phyloP scores from a whole-genome alignment of 352 stramenopile genomes.

The Thalassiosira gravida region DNA sequence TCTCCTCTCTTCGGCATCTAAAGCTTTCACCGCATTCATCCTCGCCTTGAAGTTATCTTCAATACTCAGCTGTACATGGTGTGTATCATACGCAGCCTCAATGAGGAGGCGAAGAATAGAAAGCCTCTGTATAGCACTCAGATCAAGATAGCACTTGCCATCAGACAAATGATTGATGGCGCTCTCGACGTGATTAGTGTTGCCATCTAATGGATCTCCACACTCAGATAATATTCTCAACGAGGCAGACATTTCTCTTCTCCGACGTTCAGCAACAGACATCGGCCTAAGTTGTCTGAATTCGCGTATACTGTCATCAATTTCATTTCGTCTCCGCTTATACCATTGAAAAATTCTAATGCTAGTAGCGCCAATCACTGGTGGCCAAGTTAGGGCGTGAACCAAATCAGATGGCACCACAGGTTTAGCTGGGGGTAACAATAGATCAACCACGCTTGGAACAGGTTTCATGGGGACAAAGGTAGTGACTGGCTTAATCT shows the following conservation, averaged over 20 bases:
- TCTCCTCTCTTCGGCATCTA: slow-evolving; percentile 75
- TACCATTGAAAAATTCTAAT: no score
- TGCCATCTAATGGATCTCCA: slow-evolving; percentile 35
- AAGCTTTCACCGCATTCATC: slow-evolving; percentile 74
- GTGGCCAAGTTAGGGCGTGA: slow-evolving; percentile 58
- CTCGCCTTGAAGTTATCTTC: slow-evolving; percentile 80
- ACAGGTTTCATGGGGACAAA: slow-evolving; percentile 71
- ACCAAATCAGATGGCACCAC: slow-evolving; percentile 59
- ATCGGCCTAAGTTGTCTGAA: slow-evolving; percentile 65
- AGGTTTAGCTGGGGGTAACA: slow-evolving; percentile 79
- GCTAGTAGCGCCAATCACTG: no score
- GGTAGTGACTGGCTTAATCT: slow-evolving; percentile 56
- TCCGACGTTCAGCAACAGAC: slow-evolving; percentile 64
- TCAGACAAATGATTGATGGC: slow-evolving; percentile 68
- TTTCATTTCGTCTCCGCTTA: slow-evolving; percentile 78
- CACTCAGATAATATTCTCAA: slow-evolving; percentile 75
- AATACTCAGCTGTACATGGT: slow-evolving; percentile 69
- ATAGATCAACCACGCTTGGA: slow-evolving; percentile 77
- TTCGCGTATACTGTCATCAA: slow-evolving; percentile 77
- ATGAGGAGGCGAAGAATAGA: slow-evolving; percentile 79
- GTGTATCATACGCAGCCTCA: slow-evolving; percentile 82
- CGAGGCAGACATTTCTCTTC: slow-evolving; percentile 65
- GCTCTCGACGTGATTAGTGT: slow-evolving; percentile 47
- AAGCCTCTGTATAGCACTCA: slow-evolving; percentile 66
- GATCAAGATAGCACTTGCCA: slow-evolving; percentile 69